These are phyloP conservation scores for Nicotiana obtusifolia DNA, from an alignment of 257 asterid genomes.

Conservation along the genomic window DNA sequence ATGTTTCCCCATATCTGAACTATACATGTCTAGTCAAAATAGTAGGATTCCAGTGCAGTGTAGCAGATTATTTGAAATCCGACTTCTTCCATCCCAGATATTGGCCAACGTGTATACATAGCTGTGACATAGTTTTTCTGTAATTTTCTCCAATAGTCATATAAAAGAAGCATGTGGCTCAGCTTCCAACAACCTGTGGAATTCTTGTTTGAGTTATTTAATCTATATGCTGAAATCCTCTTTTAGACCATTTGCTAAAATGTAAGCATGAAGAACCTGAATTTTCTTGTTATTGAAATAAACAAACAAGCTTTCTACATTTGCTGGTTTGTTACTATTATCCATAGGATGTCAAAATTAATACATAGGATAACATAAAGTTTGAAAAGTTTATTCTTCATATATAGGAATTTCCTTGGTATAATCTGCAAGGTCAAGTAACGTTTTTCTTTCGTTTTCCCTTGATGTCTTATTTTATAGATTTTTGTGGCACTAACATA, in stretches of 20 bases:
- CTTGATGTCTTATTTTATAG: neutral
- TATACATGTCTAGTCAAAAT: neutral
- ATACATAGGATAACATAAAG: neutral
- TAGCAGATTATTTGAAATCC: neutral
- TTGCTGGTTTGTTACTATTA: neutral
- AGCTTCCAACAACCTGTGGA: neutral
- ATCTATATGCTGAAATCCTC: neutral
- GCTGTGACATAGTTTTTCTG: neutral
- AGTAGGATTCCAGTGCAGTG: neutral
- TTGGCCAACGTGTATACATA: too few species aligned
- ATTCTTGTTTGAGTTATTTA: neutral
- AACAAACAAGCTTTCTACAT: neutral
- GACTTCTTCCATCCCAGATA: neutral
- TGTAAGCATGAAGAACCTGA: neutral
- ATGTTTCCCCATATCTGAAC: neutral
- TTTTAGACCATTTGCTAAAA: neutral
- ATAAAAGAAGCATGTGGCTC: neutral
- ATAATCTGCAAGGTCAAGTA: neutral
- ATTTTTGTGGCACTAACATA: slow-evolving; percentile 1
- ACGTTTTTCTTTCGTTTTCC: neutral
- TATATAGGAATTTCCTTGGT: neutral
- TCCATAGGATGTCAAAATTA: neutral
- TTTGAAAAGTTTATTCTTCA: neutral
- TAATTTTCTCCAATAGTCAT: neutral
- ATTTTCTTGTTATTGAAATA: neutral